These are phyloP conservation scores for Penicillium diatomitis DNA, from an alignment of 495 filamentous ascomycete genomes.

Conservation along the genomic window DNA sequence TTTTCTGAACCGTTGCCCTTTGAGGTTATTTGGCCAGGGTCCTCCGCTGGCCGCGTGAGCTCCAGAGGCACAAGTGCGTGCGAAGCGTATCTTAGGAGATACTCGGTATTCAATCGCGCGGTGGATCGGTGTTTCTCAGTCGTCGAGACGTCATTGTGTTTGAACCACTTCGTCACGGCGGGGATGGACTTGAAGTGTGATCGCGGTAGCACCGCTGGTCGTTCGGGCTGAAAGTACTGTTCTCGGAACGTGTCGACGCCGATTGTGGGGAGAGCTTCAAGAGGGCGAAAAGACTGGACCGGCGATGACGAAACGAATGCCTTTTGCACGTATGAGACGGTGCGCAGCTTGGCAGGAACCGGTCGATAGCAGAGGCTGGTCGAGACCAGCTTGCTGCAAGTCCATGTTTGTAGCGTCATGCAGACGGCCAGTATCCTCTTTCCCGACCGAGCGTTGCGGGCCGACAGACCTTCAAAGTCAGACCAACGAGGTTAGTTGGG, in stretches of 20 bases:
- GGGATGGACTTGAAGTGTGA: constrained; percentile 37
- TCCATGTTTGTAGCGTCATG: constrained; percentile 25
- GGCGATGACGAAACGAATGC: constrained; percentile 13
- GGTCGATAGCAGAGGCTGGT: neutral
- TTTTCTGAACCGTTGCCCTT: no score
- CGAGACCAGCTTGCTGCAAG: constrained; percentile 9
- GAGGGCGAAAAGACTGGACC: constrained; percentile 14
- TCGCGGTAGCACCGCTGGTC: constrained; percentile 40
- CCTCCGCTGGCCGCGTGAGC: constrained; percentile 28
- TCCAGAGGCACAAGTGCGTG: constrained; percentile 50
- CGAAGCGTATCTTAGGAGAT: constrained; percentile 38
- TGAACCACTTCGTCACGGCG: constrained; percentile 48
- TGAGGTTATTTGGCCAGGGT: neutral
- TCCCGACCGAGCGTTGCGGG: no score
- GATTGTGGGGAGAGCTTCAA: constrained; percentile 21
- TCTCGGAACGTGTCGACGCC: constrained; percentile 39
- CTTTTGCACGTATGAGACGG: neutral
- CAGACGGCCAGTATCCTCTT: constrained; percentile 7
- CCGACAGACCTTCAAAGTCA: no score
- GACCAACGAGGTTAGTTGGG: no score
- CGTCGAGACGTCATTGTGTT: neutral
- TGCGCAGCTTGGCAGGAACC: neutral
- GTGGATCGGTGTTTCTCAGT: neutral
- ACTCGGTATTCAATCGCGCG: constrained; percentile 36
- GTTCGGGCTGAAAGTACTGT: constrained; percentile 35